phyloP scores from a whole-genome alignment of 176 grass and related monocot genomes.

The Dendrocalamus sinicus region DNA sequence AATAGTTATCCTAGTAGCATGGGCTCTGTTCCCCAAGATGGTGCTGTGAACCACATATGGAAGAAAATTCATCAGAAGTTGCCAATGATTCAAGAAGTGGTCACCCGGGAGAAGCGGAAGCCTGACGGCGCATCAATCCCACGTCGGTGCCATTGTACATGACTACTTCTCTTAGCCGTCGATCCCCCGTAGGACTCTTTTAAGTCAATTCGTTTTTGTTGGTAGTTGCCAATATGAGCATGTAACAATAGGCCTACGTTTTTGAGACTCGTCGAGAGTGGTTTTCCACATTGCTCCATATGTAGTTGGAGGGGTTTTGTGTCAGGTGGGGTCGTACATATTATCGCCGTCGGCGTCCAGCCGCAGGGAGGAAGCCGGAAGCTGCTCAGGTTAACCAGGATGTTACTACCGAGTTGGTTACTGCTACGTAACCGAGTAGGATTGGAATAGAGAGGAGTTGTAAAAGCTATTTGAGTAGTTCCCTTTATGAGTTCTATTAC shows the following conservation, averaged over 20 bases:
- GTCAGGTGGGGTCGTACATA: no score
- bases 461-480: no score
- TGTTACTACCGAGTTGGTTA: no score
- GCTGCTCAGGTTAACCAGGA: no score
- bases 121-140: conserved; percentile 60
- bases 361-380: no score
- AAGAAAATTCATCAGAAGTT: conserved; percentile 77
- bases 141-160: conserved; percentile 84
- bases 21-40: conserved; percentile 24
- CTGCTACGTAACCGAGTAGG: no score
- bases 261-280: not conserved
- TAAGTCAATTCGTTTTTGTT: not conserved
- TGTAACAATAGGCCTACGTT: not conserved
- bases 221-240: conserved; percentile 32
- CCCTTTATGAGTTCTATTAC: no score
- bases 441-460: no score
- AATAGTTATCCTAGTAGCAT: conserved; percentile 43
- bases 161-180: conserved; percentile 9
- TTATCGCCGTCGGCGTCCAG: no score
- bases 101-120: conserved; percentile 62
- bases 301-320: not conserved
- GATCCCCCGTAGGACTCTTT: not conserved
- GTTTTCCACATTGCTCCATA: not conserved
- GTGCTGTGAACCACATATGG: conserved; percentile 85
- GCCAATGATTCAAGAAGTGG: conserved; percentile 59